These are phyloP conservation scores for Magnusiomyces paraingens DNA, from an alignment of 1,139 yeast species.

Conservation along the genomic window DNA sequence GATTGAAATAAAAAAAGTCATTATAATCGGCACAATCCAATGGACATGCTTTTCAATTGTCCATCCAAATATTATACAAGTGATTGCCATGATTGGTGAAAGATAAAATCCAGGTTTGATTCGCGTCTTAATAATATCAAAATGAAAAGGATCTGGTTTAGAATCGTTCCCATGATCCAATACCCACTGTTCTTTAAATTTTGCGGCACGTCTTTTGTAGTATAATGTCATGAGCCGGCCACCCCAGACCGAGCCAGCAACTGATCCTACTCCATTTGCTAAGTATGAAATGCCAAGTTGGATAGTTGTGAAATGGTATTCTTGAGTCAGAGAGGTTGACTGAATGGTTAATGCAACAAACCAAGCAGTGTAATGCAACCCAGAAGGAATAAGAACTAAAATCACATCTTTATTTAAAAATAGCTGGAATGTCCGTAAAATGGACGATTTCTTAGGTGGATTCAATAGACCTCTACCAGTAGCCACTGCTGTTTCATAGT, in stretches of 20 bases:
- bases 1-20: slow-evolving; percentile 41
- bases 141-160: slow-evolving; percentile 18
- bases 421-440: slow-evolving; percentile 34
- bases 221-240: slow-evolving; percentile 33
- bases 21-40: slow-evolving; percentile 50
- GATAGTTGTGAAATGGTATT: slow-evolving; percentile 46
- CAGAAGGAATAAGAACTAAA: slow-evolving; percentile 45
- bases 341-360: slow-evolving; percentile 60
- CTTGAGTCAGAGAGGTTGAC: slow-evolving; percentile 45
- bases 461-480: not conserved
- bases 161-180: slow-evolving; percentile 18
- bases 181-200: slow-evolving; percentile 42
- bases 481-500: not conserved
- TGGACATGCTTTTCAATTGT: slow-evolving; percentile 45
- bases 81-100: slow-evolving; percentile 27
- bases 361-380: slow-evolving; percentile 62
- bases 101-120: slow-evolving; percentile 36
- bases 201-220: slow-evolving; percentile 32
- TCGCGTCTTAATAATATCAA: slow-evolving; percentile 47
- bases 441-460: slow-evolving; percentile 38
- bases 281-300: slow-evolving; percentile 56
- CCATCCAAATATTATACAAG: slow-evolving; percentile 64
- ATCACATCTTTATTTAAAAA: slow-evolving; percentile 32
- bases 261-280: slow-evolving; percentile 36
- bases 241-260: slow-evolving; percentile 31